phyloP scores from a whole-genome alignment of 78 protist species.

The Ministeria vibrans region DNA sequence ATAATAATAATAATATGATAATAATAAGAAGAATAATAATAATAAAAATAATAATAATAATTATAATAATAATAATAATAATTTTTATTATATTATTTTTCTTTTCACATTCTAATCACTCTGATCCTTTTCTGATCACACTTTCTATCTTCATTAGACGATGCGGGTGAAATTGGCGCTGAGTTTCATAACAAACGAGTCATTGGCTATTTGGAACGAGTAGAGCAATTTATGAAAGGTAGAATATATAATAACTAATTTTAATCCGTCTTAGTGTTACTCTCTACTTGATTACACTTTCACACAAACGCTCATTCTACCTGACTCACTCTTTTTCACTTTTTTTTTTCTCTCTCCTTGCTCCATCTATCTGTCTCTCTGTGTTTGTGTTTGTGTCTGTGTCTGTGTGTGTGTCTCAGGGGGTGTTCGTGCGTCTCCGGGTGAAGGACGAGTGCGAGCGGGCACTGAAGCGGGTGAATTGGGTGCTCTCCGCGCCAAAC shows the following conservation, averaged over 20 bases:
- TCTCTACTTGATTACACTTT: background rate
- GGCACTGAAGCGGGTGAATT: background rate
- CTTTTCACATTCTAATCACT: background rate
- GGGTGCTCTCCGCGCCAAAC: background rate
- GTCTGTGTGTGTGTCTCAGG: background rate
- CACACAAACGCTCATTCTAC: background rate
- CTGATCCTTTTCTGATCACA: background rate
- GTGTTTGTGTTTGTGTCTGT: background rate
- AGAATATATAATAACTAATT: background rate
- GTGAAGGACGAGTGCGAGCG: background rate
- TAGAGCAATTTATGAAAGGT: background rate
- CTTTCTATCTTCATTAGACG: background rate
- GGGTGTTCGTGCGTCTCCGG: background rate
- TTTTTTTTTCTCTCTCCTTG: background rate
- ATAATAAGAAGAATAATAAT: background rate
- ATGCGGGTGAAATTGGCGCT: background rate
- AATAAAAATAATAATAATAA: background rate
- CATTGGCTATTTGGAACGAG: background rate
- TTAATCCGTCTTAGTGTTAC: background rate
- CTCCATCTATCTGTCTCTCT: background rate
- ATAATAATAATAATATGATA: background rate
- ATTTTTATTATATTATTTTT: background rate
- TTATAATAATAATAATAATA: background rate
- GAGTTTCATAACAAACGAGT: background rate
- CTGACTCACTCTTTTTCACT: background rate